phyloP scores from a whole-genome alignment of 2,329 filamentous ascomycete species.

The Graphilbum fragrans region DNA sequence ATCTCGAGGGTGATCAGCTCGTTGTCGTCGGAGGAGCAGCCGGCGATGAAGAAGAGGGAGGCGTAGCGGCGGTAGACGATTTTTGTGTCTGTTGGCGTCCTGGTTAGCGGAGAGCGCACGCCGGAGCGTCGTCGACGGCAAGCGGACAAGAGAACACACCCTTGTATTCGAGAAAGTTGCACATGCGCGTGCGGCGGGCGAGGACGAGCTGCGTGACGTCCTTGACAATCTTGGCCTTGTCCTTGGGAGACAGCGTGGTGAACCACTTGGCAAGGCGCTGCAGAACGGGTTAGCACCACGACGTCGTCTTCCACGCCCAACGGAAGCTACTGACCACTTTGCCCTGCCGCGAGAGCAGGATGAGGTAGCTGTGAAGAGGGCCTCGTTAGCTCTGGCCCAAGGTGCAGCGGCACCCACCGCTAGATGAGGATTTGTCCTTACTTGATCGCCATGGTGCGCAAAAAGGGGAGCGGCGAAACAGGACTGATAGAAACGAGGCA shows the following conservation, averaged over 20 bases:
- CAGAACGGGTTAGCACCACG: neutral
- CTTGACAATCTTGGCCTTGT: constrained; percentile 99
- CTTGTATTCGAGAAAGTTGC: constrained; percentile 99
- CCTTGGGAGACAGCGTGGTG: constrained; percentile 89
- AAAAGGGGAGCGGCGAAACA: neutral
- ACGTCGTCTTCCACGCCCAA: constrained; percentile 3
- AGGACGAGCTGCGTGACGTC: constrained; percentile 97
- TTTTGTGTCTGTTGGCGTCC: constrained; percentile 65
- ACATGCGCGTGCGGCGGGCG: constrained; percentile 93
- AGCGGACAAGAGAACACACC: constrained; percentile 37
- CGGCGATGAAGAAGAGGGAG: constrained; percentile 97
- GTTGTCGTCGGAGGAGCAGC: constrained; percentile 93
- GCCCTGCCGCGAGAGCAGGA: constrained; percentile 93
- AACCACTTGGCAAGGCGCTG: constrained; percentile 99
- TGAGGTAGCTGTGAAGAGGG: constrained; percentile 69
- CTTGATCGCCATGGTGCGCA: constrained; percentile 34
- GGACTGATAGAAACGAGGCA: neutral
- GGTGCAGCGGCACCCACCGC: too few species aligned
- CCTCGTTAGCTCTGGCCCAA: neutral
- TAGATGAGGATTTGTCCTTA: too few species aligned
- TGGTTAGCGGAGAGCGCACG: constrained; percentile 1
- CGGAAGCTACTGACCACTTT: constrained; percentile 85
- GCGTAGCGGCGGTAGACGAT: constrained; percentile 98
- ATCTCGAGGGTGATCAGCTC: constrained; percentile 97
- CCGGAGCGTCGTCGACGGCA: too few species aligned